Percentiles rank a stretch among this genome's conserved stretches.
phyloP scores from a whole-genome alignment of 2,329 filamentous ascomycete genomes.

The Diaporthe amygdali region DNA sequence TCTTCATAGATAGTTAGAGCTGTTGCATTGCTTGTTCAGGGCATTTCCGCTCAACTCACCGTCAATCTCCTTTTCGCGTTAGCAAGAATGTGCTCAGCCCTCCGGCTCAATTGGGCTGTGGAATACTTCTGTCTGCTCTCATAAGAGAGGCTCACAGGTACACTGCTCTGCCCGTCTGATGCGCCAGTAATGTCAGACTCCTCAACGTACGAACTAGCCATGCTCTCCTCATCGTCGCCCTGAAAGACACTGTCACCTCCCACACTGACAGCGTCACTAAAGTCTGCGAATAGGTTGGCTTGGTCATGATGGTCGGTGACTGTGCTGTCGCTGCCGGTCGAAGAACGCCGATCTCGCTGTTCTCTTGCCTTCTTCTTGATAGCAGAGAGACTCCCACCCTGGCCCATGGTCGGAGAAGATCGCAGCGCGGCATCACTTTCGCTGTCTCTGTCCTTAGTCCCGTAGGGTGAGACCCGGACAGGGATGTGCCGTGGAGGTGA shows the following conservation, averaged over 20 bases:
- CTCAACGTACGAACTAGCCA: constrained; percentile 61
- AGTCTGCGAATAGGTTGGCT: constrained; percentile 56
- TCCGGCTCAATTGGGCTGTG: constrained; percentile 76
- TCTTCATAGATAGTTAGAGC: constrained; percentile 54
- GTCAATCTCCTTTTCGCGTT: constrained; percentile 91
- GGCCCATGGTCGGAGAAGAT: constrained; percentile 52
- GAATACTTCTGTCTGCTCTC: constrained; percentile 67
- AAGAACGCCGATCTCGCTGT: constrained; percentile 56
- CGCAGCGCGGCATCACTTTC: constrained; percentile 42
- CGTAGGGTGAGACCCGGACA: constrained; percentile 29
- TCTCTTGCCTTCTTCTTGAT: constrained; percentile 52
- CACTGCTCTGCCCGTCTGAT: background rate
- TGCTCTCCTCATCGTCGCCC: constrained; percentile 71
- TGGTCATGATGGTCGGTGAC: constrained; percentile 56
- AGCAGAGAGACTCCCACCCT: constrained; percentile 36
- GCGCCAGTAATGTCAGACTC: constrained; percentile 37
- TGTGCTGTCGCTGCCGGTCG: constrained; percentile 66
- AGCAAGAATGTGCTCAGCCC: constrained; percentile 88
- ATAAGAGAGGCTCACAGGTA: constrained; percentile 27
- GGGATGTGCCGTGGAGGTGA: constrained; percentile 37
- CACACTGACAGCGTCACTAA: constrained; percentile 66
- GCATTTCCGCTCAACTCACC: constrained; percentile 57
- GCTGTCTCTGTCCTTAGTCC: constrained; percentile 32
- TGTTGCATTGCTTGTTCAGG: background rate
- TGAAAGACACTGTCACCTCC: constrained; percentile 67